Base-by-base conservation (phyloP, 345 rosid species). In the Eutrema japonicum region DNA sequence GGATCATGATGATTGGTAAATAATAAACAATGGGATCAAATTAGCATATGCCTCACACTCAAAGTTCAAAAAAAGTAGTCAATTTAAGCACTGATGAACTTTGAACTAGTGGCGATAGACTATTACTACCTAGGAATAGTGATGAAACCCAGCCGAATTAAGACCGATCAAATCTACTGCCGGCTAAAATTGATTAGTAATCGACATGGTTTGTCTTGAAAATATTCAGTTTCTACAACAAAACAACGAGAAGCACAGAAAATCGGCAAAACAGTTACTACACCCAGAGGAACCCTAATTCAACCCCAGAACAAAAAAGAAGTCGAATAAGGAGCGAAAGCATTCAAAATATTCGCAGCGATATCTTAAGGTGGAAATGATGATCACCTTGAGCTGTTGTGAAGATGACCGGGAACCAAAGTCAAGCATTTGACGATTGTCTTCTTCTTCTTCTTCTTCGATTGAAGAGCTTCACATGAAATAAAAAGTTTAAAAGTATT, bases 311-410 rank as follows among this genome's bases (percentile, higher is more conserved):
- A 55, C 5, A 59, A 4, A n/a, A 18, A n/a, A 65, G 12, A 57
- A 49, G 26, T 6, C 6, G 14, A 13, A 59, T 3, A 53, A 69
- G 4, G 30, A 55, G 60, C 33, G 40, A 55, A 68, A 29, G 11
- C 6, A 13, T 51, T 47, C 37, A 51, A 63, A 49, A 6, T n/a
- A 38, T 30, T 55, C 7, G n/a, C 9, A 48, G 36, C 12, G 29
- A 47, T 27, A 56, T 50, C 4, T 40, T 42, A 3, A 8, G 36
- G 42, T 37, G 6, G 46, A 69, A 60, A 45, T 14, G 77, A 64
- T 42, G 66, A 69, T 74, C 79, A 85, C 85, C 80, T 72, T 60
- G 68, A 79, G 56, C 52, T 67, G 81, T 60, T n/a, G 8, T 59
- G 69, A 75, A 50, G 57, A 68, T 54, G 77, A 71, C 38, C 11